phyloP scores from a whole-genome alignment of 805 yeast species.

The Candida quercuum region DNA sequence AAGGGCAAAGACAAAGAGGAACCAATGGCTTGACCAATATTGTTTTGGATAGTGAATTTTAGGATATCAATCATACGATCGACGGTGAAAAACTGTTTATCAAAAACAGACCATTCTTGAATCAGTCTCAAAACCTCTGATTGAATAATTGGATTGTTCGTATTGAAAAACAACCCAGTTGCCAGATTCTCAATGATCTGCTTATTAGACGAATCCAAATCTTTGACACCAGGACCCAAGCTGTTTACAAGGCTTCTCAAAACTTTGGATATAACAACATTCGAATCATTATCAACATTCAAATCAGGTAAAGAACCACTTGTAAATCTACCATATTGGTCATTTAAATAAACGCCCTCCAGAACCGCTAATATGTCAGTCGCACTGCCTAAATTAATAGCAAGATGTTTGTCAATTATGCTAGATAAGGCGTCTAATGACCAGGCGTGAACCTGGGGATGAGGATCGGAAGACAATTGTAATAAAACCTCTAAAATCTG shows the following conservation, averaged over 20 bases:
- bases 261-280: constrained; percentile 37
- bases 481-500: constrained; percentile 50
- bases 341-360: constrained; percentile 35
- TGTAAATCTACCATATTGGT: constrained; percentile 45
- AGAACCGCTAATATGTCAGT: constrained; percentile 37
- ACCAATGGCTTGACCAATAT: constrained; percentile 25
- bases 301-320: constrained; percentile 41
- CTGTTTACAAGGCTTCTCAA: constrained; percentile 41
- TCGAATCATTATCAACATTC: constrained; percentile 41
- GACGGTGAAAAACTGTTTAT: constrained; percentile 29
- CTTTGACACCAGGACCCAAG: constrained; percentile 51
- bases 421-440: constrained; percentile 55
- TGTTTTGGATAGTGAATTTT: constrained; percentile 27
- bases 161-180: constrained; percentile 27
- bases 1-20: constrained; percentile 28
- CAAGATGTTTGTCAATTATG: constrained; percentile 49
- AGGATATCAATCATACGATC: constrained; percentile 26
- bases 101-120: constrained; percentile 45
- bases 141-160: constrained; percentile 26
- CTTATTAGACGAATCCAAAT: constrained; percentile 26
- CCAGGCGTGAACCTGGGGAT: constrained; percentile 77
- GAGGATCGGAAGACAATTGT: constrained; percentile 70
- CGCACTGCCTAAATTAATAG: constrained; percentile 39
- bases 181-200: constrained; percentile 31
- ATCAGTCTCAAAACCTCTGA: constrained; percentile 35